Evolutionary conservation across 768 basidiomycete species (phyloP).

Genomic region (Lactarius tabidus): DNA sequence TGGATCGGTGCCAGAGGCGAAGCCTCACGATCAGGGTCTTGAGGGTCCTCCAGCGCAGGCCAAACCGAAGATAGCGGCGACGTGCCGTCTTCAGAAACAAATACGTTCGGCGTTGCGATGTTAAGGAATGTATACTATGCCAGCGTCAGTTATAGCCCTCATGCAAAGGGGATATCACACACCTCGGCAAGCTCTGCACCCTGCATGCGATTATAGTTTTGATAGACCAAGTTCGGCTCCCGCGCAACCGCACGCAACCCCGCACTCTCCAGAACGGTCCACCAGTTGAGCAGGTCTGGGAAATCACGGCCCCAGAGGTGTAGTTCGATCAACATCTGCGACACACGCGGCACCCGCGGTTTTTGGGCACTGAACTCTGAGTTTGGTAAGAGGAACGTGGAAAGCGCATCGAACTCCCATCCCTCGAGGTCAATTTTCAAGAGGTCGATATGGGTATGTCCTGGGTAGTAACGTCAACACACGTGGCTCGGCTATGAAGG

Average conservation of each 20-base stretch:
- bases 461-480: background rate
- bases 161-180: background rate
- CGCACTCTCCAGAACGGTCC: slow-evolving; percentile 44
- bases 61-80: background rate
- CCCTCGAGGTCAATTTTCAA: slow-evolving; percentile 49
- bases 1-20: background rate
- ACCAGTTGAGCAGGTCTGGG: slow-evolving; percentile 38
- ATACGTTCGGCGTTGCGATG: slow-evolving; percentile 11
- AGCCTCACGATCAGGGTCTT: background rate
- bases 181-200: slow-evolving; percentile 34
- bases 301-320: slow-evolving; percentile 33
- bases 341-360: slow-evolving; percentile 39
- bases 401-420: slow-evolving; percentile 44
- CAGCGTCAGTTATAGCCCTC: background rate
- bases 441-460: slow-evolving; percentile 39
- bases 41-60: background rate
- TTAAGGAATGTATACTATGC: slow-evolving; percentile 20
- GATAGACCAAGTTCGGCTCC: slow-evolving; percentile 38
- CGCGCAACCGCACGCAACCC: slow-evolving; percentile 47
- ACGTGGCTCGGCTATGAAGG: background rate
- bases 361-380: slow-evolving; percentile 30
- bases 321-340: slow-evolving; percentile 46
- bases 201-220: slow-evolving; percentile 30
- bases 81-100: slow-evolving; percentile 4
- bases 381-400: slow-evolving; percentile 39